Conservation (phyloP, 768 basidiomycete species). For the Termitomyces sp. region DNA sequence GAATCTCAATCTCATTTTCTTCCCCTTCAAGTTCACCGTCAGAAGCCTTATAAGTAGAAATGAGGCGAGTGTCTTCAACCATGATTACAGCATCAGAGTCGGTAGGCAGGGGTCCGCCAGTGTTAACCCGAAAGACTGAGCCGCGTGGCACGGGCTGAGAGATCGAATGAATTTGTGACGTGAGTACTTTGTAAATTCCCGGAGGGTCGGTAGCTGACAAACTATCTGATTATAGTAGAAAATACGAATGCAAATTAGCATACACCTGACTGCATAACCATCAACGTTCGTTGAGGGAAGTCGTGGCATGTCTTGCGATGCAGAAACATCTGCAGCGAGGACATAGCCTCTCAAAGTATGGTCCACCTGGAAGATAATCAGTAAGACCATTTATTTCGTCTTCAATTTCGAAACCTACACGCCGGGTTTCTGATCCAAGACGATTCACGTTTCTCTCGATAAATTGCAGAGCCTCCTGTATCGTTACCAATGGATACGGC, state of each 20-base stretch:
- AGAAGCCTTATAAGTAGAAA: slow-evolving; percentile 39
- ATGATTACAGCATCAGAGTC: slow-evolving; percentile 81
- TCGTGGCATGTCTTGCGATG: slow-evolving; percentile 57
- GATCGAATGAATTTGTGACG: slow-evolving; percentile 45
- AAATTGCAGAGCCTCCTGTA: slow-evolving; percentile 56
- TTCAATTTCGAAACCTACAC: slow-evolving; percentile 30
- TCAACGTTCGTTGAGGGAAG: slow-evolving; percentile 78
- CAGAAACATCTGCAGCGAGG: slow-evolving; percentile 70
- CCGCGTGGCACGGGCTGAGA: slow-evolving; percentile 41
- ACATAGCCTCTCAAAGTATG: slow-evolving; percentile 57
- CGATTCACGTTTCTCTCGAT: slow-evolving; percentile 45
- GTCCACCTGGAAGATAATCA: slow-evolving; percentile 43
- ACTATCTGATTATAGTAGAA: not conserved
- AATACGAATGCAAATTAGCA: slow-evolving; percentile 11
- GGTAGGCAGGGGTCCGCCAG: slow-evolving; percentile 72
- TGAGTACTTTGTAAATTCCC: slow-evolving; percentile 64
- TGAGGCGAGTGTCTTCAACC: slow-evolving; percentile 86
- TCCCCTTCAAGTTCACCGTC: slow-evolving; percentile 41
- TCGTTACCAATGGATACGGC: slow-evolving; percentile 66
- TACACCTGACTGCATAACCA: slow-evolving; percentile 79
- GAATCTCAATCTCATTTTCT: slow-evolving; percentile 65
- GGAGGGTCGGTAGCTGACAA: slow-evolving; percentile 54
- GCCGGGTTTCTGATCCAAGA: slow-evolving; percentile 31
- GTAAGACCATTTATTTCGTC: not conserved
- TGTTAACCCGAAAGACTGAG: slow-evolving; percentile 75